These are phyloP conservation scores for Tylopilus felleus DNA, from an alignment of 768 basidiomycete species.

Conservation along the genomic window DNA sequence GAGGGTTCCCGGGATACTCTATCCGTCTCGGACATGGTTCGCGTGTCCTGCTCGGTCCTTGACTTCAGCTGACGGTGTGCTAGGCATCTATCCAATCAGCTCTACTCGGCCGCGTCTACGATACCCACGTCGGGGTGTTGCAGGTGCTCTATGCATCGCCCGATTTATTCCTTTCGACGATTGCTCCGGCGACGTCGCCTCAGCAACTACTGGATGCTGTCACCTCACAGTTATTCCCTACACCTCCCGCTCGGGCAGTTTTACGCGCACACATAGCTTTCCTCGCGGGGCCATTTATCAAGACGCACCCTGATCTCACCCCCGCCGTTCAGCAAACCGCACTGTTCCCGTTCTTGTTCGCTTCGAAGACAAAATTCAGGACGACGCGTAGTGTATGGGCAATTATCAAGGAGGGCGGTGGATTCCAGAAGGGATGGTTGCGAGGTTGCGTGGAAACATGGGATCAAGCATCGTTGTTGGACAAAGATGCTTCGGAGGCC, in stretches of 20 bases:
- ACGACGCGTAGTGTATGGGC: constrained; percentile 72
- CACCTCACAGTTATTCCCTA: constrained; percentile 24
- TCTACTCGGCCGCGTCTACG: constrained; percentile 65
- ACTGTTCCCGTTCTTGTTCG: constrained; percentile 72
- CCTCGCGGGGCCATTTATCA: constrained; percentile 45
- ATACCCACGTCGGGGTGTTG: constrained; percentile 58
- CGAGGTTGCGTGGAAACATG: constrained; percentile 52
- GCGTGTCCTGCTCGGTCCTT: neutral
- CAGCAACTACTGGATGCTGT: constrained; percentile 23
- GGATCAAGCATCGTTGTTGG: constrained; percentile 26
- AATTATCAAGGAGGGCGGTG: constrained; percentile 42
- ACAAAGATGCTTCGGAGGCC: constrained; percentile 27
- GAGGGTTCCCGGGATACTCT: constrained; percentile 18
- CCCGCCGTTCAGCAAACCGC: constrained; percentile 45
- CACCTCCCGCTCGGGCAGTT: constrained; percentile 49
- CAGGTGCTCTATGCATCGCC: constrained; percentile 62
- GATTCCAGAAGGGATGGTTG: constrained; percentile 40
- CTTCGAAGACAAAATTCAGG: constrained; percentile 67
- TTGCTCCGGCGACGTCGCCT: constrained; percentile 14
- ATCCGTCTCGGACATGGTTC: constrained; percentile 37
- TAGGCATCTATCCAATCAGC: constrained; percentile 61
- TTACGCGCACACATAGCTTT: constrained; percentile 58
- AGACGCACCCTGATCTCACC: constrained; percentile 24
- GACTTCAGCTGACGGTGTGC: constrained; percentile 2
- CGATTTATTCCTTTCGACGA: constrained; percentile 40